A percentile compares a stretch with the other conserved stretches of the same genome.
phyloP scores from a whole-genome alignment of 352 stramenopile genomes.

The Pythium phragmitis region DNA sequence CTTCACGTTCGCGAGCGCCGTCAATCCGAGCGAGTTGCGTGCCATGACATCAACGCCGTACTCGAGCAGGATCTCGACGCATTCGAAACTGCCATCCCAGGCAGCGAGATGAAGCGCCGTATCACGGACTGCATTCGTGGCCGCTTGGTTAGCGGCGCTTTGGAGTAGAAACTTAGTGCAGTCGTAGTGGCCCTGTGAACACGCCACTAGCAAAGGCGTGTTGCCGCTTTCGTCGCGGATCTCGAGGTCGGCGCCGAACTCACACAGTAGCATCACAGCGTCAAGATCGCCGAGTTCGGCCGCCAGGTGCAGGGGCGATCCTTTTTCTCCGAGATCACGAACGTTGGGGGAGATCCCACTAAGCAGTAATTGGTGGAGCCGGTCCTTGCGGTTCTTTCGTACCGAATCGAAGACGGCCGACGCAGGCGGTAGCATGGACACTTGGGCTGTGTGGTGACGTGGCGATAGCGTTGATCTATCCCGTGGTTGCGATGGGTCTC shows the following conservation, averaged over 20 bases:
- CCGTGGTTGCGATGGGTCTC: conserved; percentile 23
- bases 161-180: conserved; percentile 73
- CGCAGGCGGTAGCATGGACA: conserved; percentile 14
- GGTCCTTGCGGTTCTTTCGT: conserved; percentile 40
- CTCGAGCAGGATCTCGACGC: conserved; percentile 62
- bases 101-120: conserved; percentile 66
- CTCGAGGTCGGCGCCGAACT: conserved; percentile 67
- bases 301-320: conserved; percentile 68
- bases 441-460: not conserved
- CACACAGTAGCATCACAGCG: conserved; percentile 59
- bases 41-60: conserved; percentile 53
- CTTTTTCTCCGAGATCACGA: conserved; percentile 57
- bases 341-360: conserved; percentile 52
- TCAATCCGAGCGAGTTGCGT: conserved; percentile 50
- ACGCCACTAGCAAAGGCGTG: conserved; percentile 62
- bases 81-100: conserved; percentile 61
- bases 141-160: conserved; percentile 54
- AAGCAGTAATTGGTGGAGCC: conserved; percentile 50
- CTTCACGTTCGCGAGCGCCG: conserved; percentile 56
- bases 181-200: conserved; percentile 64
- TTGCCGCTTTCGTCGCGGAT: conserved; percentile 62
- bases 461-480: not conserved
- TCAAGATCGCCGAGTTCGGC: conserved; percentile 68
- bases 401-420: conserved; percentile 51
- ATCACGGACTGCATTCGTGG: conserved; percentile 44